Evolutionary conservation across 2,329 filamentous ascomycete species (phyloP).

Genomic region (Herpotrichia juniperi): DNA sequence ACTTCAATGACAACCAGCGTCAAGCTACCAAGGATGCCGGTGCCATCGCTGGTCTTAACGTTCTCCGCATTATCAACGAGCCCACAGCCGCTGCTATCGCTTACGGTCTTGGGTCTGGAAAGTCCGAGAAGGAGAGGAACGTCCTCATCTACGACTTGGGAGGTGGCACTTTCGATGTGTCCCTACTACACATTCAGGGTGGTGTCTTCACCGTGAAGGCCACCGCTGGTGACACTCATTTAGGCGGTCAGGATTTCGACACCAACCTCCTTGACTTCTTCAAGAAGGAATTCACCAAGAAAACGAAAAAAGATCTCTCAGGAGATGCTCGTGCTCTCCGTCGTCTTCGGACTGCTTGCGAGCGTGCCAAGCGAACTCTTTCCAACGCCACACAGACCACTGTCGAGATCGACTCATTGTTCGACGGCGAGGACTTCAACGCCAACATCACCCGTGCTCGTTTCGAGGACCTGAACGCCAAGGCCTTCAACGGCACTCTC

Average conservation of each 20-base stretch:
- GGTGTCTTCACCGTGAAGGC: slow-evolving; percentile 99
- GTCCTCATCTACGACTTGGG: slow-evolving; percentile 99
- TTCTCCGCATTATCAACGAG: slow-evolving; percentile 99
- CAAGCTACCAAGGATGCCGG: slow-evolving; percentile 99
- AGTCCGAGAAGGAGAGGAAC: slow-evolving; percentile 97
- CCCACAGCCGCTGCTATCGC: slow-evolving; percentile 97
- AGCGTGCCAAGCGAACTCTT: slow-evolving; percentile 98
- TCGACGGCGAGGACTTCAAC: slow-evolving; percentile 97
- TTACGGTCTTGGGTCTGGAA: slow-evolving; percentile 94
- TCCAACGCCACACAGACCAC: slow-evolving; percentile 97
- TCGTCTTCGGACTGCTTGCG: slow-evolving; percentile 95
- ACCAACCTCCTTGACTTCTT: slow-evolving; percentile 95
- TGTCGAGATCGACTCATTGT: slow-evolving; percentile 98
- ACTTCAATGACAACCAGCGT: slow-evolving; percentile 99
- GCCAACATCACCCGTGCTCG: slow-evolving; percentile 96
- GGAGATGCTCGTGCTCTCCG: slow-evolving; percentile 90
- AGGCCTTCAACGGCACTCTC: slow-evolving; percentile 91
- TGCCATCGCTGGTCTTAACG: slow-evolving; percentile 95
- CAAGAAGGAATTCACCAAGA: slow-evolving; percentile 89
- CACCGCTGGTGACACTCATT: slow-evolving; percentile 91
- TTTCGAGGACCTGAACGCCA: slow-evolving; percentile 98
- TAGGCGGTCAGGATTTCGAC: slow-evolving; percentile 96
- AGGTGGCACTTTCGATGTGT: slow-evolving; percentile 99
- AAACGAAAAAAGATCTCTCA: slow-evolving; percentile 70
- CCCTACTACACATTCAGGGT: slow-evolving; percentile 96